Percentiles rank a stretch among this genome's conserved stretches.
Evolutionary conservation across 805 yeast species (phyloP).

Genomic region (Sugiyamaella mastotermitis): DNA sequence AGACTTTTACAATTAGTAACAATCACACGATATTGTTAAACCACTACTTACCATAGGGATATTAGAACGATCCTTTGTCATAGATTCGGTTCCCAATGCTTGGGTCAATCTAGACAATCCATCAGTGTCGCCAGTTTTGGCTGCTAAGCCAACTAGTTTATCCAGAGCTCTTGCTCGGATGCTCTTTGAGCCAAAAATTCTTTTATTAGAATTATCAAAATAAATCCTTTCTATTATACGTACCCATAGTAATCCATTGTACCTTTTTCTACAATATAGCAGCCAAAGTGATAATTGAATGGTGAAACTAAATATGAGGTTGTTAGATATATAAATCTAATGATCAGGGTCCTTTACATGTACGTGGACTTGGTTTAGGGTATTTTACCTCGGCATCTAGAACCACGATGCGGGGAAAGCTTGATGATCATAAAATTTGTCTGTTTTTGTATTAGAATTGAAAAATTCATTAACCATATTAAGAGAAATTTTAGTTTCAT

Average conservation of each 20-base stretch:
- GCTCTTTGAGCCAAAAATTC: conserved; percentile 19
- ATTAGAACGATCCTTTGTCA: conserved; percentile 20
- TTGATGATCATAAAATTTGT: no score
- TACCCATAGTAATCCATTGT: conserved; percentile 21
- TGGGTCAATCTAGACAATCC: conserved; percentile 19
- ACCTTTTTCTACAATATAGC: neutral
- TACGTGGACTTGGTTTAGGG: no score
- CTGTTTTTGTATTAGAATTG: no score
- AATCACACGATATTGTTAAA: no score
- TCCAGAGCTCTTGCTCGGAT: conserved; percentile 35
- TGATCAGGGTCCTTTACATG: no score
- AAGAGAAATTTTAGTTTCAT: no score
- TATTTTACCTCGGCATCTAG: no score
- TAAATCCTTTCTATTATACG: neutral
- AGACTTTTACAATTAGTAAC: conserved; percentile 10
- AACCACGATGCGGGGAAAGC: no score
- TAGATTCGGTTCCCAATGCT: conserved; percentile 20
- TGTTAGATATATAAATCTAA: no score
- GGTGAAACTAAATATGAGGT: no score
- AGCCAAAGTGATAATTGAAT: no score
- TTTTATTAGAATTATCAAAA: neutral
- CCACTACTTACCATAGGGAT: conserved; percentile 20
- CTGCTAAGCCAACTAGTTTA: conserved; percentile 32
- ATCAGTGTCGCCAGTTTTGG: conserved; percentile 19
- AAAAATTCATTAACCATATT: no score